These are phyloP conservation scores for Acacia melanoxylon DNA, from an alignment of 306 rosid genomes.

Conservation along the genomic window DNA sequence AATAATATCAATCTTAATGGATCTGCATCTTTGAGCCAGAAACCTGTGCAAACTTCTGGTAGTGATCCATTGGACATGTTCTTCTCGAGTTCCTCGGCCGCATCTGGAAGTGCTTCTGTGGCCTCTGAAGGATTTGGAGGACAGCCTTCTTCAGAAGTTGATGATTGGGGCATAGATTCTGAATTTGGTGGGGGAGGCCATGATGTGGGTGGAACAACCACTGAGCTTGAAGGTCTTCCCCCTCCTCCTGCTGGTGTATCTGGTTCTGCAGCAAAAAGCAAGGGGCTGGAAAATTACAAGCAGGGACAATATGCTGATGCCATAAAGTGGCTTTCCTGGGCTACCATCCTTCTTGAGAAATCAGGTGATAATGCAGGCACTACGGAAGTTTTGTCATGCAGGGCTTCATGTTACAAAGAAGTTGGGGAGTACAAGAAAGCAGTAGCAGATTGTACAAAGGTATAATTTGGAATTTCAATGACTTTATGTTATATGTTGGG, in stretches of 20 bases:
- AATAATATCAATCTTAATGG: constrained; percentile 45
- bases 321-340: constrained; percentile 97
- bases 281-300: constrained; percentile 90
- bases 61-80: constrained; percentile 82
- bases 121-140: constrained; percentile 40
- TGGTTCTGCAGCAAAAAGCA: constrained; percentile 68
- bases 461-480: constrained; percentile 33
- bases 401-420: constrained; percentile 97
- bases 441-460: constrained; percentile 95
- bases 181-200: constrained; percentile 67
- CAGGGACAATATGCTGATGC: constrained; percentile 98
- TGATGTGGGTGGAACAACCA: constrained; percentile 70
- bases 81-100: constrained; percentile 53
- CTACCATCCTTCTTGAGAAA: constrained; percentile 77
- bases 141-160: constrained; percentile 50
- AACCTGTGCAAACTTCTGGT: constrained; percentile 47
- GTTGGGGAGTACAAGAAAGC: constrained; percentile 98
- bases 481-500: not conserved
- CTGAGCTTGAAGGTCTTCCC: constrained; percentile 95
- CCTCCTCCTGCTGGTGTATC: constrained; percentile 91
- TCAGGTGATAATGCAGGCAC: constrained; percentile 55
- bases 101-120: constrained; percentile 37
- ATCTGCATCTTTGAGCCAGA: constrained; percentile 40
- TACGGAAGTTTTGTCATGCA: constrained; percentile 75
- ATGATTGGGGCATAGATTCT: constrained; percentile 80